Percentiles rank a stretch among this genome's conserved stretches.
These are phyloP conservation scores for Colletotrichum somersetense DNA, from an alignment of 2,329 filamentous ascomycete species.

Conservation along the genomic window DNA sequence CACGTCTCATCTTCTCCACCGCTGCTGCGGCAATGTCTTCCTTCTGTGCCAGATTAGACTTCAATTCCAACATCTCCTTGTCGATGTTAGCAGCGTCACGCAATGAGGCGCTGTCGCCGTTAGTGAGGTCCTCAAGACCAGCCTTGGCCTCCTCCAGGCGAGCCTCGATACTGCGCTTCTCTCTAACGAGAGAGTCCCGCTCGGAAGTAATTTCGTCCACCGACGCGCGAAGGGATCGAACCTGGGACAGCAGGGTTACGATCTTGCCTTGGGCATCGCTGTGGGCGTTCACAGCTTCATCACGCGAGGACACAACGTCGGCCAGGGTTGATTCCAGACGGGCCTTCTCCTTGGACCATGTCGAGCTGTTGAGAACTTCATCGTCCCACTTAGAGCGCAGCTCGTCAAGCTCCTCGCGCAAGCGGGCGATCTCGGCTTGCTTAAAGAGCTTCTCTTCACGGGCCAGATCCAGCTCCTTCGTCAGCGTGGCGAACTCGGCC, in stretches of 20 bases:
- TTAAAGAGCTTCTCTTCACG: constrained; percentile 89
- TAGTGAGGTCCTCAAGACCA: constrained; percentile 87
- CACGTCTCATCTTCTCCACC: constrained; percentile 96
- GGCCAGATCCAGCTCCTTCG: constrained; percentile 92
- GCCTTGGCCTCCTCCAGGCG: constrained; percentile 89
- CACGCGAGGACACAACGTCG: constrained; percentile 89
- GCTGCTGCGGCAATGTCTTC: constrained; percentile 93
- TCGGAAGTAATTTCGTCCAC: constrained; percentile 90
- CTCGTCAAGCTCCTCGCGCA: constrained; percentile 97
- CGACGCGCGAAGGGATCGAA: constrained; percentile 83
- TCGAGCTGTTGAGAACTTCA: constrained; percentile 96
- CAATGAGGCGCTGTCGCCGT: constrained; percentile 87
- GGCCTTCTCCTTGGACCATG: constrained; percentile 98
- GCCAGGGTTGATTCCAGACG: constrained; percentile 90
- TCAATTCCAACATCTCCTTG: constrained; percentile 89
- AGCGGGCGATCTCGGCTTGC: constrained; percentile 86
- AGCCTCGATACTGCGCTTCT: constrained; percentile 90
- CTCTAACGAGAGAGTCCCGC: constrained; percentile 84
- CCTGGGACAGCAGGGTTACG: constrained; percentile 89
- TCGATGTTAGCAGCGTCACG: constrained; percentile 91
- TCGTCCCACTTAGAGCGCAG: constrained; percentile 98
- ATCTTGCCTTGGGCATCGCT: constrained; percentile 96
- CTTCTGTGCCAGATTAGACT: constrained; percentile 88
- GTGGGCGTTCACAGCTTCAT: constrained; percentile 92
- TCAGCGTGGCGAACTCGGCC: constrained; percentile 87